Base-by-base conservation (phyloP, 1,284 basidiomycete genomes). In the Pseudomicrostroma phylloplanum region DNA sequence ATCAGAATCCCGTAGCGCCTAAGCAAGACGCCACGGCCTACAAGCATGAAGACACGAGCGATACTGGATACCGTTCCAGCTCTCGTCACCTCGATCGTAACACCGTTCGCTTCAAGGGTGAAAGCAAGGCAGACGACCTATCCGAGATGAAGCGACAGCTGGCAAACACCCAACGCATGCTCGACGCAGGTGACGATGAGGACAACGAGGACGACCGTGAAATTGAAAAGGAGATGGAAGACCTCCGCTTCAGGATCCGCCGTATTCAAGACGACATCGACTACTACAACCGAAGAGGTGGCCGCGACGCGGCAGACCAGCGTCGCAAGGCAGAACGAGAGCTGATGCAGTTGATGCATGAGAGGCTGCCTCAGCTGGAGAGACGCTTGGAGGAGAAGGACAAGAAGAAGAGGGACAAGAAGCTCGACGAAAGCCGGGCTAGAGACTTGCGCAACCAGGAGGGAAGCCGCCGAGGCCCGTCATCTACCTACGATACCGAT, bases 181-280 rank as follows among this genome's bases (percentile, higher is more conserved):
- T 97, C 9, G 92, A 97, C 70, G 84, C 86, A 23, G 84, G 84
- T 6, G 86, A 86, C 60, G 90, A 92, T 67, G 92, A 96, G 71
- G 92, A 96, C 65, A 88, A 85, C 59, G 73, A 77, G 25, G 62
- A 64, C 46, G 60, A 55, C 30, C 70, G 69, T 54, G 76, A 78
- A 49, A 83, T 98, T 17, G 90, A 96, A 66, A 84, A 88, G 60
- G 94, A 97, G 81, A 85, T 96, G 82, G 87, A 89, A 9, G 91
- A 94, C 70, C 82, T 98, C 42, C 88, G 87, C 60, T 90, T 90
- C 77, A 86, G 88, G 42, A 91, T 96, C 60, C 87, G 88, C 74
- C 83, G 92, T 21, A 85, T 99, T 9, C 89, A 92, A 78, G 92
- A 96, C 67, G 94, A 98, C 79, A 83, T 99, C 54, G 93, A 96